A percentile compares a stretch with the other conserved stretches of the same genome.
These are phyloP conservation scores for Penicillium concentricum DNA, from an alignment of 2,329 filamentous ascomycete genomes.

Conservation along the genomic window DNA sequence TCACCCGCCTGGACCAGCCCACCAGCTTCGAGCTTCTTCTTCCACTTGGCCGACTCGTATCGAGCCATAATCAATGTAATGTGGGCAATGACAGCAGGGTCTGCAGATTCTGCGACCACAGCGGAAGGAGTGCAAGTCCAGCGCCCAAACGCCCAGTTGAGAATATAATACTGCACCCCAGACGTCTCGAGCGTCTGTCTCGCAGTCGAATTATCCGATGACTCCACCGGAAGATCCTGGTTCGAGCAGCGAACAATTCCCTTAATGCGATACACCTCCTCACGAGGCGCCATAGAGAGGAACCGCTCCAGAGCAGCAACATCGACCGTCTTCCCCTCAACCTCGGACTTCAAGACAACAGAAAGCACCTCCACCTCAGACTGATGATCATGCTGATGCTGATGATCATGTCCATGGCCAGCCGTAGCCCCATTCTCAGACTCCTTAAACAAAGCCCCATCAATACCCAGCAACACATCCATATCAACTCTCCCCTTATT, in stretches of 20 bases:
- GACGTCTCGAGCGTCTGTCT: constrained; percentile 26
- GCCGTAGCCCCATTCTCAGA: constrained; percentile 38
- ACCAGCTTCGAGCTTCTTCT: constrained; percentile 46
- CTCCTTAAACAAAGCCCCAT: constrained; percentile 65
- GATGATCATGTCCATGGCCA: constrained; percentile 36
- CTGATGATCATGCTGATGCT: constrained; percentile 62
- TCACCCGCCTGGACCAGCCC: constrained; percentile 34
- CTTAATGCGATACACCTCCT: constrained; percentile 96
- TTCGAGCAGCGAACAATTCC: constrained; percentile 55
- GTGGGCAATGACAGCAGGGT: constrained; percentile 35
- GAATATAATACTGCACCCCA: constrained; percentile 66
- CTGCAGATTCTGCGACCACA: constrained; percentile 40
- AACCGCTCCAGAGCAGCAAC: constrained; percentile 63
- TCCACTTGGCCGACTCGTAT: constrained; percentile 50
- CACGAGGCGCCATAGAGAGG: constrained; percentile 74
- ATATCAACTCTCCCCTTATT: constrained; percentile 74
- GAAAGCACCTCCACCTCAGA: constrained; percentile 89
- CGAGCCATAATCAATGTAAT: constrained; percentile 50
- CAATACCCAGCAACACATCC: constrained; percentile 81
- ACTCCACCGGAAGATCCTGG: constrained; percentile 45
- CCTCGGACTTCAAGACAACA: constrained; percentile 60
- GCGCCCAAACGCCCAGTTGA: constrained; percentile 97
- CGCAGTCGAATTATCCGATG: constrained; percentile 44
- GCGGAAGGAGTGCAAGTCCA: constrained; percentile 77
- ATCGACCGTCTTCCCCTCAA: constrained; percentile 50